Evolutionary conservation across 2,329 filamentous ascomycete genomes (phyloP), one percentile per base, ranked within the genome.

Genomic region (Penicillium sp.): DNA sequence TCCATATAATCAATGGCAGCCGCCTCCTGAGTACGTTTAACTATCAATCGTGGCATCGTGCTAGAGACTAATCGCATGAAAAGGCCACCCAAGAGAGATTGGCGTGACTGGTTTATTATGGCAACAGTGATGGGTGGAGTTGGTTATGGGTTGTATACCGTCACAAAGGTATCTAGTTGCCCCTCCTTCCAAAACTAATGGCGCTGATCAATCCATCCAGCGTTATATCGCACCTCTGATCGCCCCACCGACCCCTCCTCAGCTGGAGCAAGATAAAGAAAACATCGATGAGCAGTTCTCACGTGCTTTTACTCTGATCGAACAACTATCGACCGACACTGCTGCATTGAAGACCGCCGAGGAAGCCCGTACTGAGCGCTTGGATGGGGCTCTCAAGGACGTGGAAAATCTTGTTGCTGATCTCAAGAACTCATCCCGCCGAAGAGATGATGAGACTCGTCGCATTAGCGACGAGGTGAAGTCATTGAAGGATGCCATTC

Each of bases 41-140:
- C 21, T 19, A 21, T 26, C 40, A 15, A 24, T 46, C n/a, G 15
- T 32, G 29, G 17, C 26, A 29, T 19, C 9, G 19, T 21, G 8
- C 33, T 31, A 7, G 19, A 43, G 32, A 48, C 56, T 61, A 42
- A 61, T 48, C 32, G 38, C 26, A 48, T 48, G 34, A 35, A 24
- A 39, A 74, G 72, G 53, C 72, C 82, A 2, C 89, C 89, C 3
- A 84, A 82, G 65, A 78, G 93, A 64, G 93, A 98, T 72, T 98
- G 93, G 93, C 81, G 94, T 54, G 93, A 98, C 67, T 97, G 89
- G 87, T 98, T 98, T 72, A 97, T 98, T 70, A 95, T 97, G 88
- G 93, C 93, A 7, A 98, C 93, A 0, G 87, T 97, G 12, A 85
- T 94, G 55, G 85, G 89, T 50, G 88, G 90, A 43, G 84, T 96